A percentile compares a stretch with the other conserved stretches of the same genome.
Conservation (phyloP, 345 rosid genomes). For the Raphanus raphanistrum region DNA sequence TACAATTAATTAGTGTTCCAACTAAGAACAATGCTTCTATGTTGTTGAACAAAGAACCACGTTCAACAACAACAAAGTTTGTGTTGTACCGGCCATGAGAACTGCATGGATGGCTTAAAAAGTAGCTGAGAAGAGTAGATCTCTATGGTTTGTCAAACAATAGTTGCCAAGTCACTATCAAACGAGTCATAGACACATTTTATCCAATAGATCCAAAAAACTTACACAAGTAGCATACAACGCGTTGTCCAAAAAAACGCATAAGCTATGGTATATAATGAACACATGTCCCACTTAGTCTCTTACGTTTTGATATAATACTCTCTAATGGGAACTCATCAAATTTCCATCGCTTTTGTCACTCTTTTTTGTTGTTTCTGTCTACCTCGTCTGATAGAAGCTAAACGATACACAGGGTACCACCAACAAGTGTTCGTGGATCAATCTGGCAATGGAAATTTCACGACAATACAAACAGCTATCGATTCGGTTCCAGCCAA, state of each 20-base stretch:
- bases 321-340: constrained; percentile 22
- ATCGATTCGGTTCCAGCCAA: constrained; percentile 53
- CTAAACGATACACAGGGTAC: constrained; percentile 10
- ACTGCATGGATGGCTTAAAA: background rate
- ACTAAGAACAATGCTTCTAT: background rate
- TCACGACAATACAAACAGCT: constrained; percentile 58
- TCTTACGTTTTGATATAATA: constrained; percentile 19
- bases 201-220: background rate
- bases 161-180: background rate
- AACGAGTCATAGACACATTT: background rate
- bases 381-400: constrained; percentile 13
- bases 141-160: background rate
- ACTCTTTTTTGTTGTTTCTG: constrained; percentile 17
- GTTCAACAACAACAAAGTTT: background rate
- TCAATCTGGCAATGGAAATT: constrained; percentile 53
- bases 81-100: background rate
- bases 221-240: background rate
- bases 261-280: too few relatives aligned
- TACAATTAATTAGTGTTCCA: background rate
- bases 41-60: too few relatives aligned
- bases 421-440: constrained; percentile 42
- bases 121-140: background rate
- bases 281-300: background rate
- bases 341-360: background rate
- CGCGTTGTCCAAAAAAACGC: too few relatives aligned